Evolutionary conservation across 768 basidiomycete genomes (phyloP), one percentile per base, ranked within the genome.

Genomic region (Mycena amicta): DNA sequence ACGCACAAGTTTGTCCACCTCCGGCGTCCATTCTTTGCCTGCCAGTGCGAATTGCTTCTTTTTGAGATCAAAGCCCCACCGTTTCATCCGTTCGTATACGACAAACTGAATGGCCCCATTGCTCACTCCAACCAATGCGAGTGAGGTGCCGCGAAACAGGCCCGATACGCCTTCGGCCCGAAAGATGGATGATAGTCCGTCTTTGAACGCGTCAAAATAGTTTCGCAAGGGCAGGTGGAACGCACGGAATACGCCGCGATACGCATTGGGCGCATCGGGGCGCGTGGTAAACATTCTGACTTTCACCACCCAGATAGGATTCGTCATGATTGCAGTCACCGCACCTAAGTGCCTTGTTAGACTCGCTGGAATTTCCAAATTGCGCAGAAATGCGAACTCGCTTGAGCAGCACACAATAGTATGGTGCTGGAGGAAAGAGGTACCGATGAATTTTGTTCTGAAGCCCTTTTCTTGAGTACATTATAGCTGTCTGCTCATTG

Each of bases 261-360:
- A 98, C 1, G 93, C 86, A 2, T 71, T 77, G 8, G 90, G 85
- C 40, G 88, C 84, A 55, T 83, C 80, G 27, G 82, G 72, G 11
- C 75, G 76, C 1, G 94, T 89, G 1, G 95, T 93, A 70, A 97
- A 99, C 87, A 98, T 95, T 59, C 97, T 86, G 8, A 97, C 95
- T 77, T 96, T 92, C 55, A 98, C 90, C 15, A 98, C 90, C 96
- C 96, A 98, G 65, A 98, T 86, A 0, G 96, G 97, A 72, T 99
- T 98, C 5, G 96, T 99, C 70, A 97, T 82, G 67, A 98, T 77
- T 1, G 97, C 95, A 3, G 95, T 97, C 18, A 86, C 87, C 13
- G 95, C 92, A 77, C 96, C 96, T 98, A 65, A 23, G 37, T n/a
- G 56, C 18, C 55, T 53, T 40, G 61, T 60, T 53, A 53, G 55